Evolutionary conservation across 495 filamentous ascomycete genomes (phyloP), one percentile per base, ranked within the genome.

Genomic region (Bacidia rubella): DNA sequence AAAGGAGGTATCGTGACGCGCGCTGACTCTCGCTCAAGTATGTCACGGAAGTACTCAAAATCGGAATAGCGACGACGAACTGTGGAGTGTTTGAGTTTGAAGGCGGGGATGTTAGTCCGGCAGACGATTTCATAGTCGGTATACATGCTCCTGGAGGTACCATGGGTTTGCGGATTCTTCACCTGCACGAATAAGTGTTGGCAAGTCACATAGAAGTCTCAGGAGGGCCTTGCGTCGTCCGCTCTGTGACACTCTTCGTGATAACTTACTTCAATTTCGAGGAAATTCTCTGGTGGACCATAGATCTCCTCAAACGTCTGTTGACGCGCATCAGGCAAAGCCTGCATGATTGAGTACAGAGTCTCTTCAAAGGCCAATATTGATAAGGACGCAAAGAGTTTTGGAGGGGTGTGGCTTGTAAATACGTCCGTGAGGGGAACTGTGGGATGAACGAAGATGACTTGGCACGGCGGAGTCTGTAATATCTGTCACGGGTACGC

Each of bases 271-370:
- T 98, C 93, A 43, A 98, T 93, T 72, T 98, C 92, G 35, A 98
- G 77, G 65, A 96, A 95, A 70, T 98, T 98, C 77, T 98, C 92
- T 15, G 93, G 92, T 12, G 90, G 90, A 3, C 90, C 92, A 67
- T 98, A 98, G 65, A 97, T 95, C 77, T 98, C 92, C 70, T 98
- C 92, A 63, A 95, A 98, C 60, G 82, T 88, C 74, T 98, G 92
- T 65, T 83, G 79, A 57, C 90, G 86, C 47, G 82, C 82, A 67
- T 87, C 85, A 12, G 85, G 85, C 70, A 90, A 81, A 53, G 84
- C 81, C 70, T 86, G 82, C 83, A 89, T 81, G 55, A 75, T 82
- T 64, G 26, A 10, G n/a, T 9, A 39, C 32, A 39, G 32, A n/a
- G n/a, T n/a, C n/a, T n/a, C n/a, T n/a, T n/a, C 43, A 11, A 48